Percentiles rank a stretch among this genome's conserved stretches.
Evolutionary conservation across 768 basidiomycete species (phyloP).

Genomic region (Tephrocybe rancida): DNA sequence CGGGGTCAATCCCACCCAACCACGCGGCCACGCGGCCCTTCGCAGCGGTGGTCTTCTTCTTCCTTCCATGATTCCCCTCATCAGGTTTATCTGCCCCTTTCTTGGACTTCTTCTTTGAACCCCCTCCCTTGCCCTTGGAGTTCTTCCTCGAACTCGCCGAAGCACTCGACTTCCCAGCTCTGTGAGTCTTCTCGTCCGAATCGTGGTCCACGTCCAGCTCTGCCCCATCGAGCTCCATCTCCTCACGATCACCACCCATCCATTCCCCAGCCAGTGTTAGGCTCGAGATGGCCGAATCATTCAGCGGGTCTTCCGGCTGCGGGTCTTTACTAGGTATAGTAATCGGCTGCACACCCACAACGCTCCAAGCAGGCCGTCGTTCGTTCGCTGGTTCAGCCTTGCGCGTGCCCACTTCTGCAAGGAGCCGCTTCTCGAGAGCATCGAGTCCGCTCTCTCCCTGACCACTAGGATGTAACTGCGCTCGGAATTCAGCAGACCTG

Average conservation of each 20-base stretch:
- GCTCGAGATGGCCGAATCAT: constrained; percentile 60
- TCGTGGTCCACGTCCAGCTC: constrained; percentile 29
- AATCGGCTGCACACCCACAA: constrained; percentile 33
- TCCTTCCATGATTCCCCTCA: constrained; percentile 23
- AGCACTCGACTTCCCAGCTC: constrained; percentile 31
- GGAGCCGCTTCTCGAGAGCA: constrained; percentile 66
- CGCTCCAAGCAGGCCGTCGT: constrained; percentile 30
- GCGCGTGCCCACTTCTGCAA: constrained; percentile 75
- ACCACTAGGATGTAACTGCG: constrained; percentile 15
- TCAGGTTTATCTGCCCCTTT: constrained; percentile 28
- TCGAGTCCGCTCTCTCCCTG: constrained; percentile 63
- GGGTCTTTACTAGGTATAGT: constrained; percentile 34
- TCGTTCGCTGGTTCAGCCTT: constrained; percentile 36
- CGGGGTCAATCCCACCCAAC: constrained; percentile 68
- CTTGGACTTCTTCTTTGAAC: constrained; percentile 25
- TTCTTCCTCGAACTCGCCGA: constrained; percentile 26
- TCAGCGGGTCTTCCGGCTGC: constrained; percentile 37
- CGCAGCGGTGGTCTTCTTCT: constrained; percentile 36
- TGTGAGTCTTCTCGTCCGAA: constrained; percentile 43
- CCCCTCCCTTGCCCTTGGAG: constrained; percentile 27
- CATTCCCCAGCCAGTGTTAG: constrained; percentile 44
- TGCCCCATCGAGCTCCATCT: constrained; percentile 26
- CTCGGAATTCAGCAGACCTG: constrained; percentile 8
- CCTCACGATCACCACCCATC: constrained; percentile 24
- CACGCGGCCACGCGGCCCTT: constrained; percentile 80